Evolutionary conservation across 2,329 filamentous ascomycete species (phyloP), one percentile per base, ranked within the genome.

Genomic region (Atkinsonella texensis): DNA sequence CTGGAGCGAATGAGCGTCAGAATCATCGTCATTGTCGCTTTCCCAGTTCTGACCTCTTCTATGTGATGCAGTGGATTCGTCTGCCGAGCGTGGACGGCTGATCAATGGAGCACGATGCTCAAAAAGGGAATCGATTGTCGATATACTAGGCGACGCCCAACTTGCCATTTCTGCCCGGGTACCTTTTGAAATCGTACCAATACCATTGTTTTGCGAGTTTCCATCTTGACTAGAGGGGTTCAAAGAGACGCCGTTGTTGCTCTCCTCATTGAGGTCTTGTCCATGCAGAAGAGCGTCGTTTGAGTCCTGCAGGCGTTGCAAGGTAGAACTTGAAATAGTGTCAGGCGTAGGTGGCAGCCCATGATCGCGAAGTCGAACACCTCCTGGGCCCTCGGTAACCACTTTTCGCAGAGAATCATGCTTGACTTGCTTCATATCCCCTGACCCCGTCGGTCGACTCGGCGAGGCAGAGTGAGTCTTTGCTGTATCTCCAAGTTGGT

Each of bases 281-380:
- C 66, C 64, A 8, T 62, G 67, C 0, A 65, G 62, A 1, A 76
- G 60, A 0, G 71, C 72, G 43, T 80, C 77, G 50, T 73, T 70
- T 0, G 76, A 79, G 46, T 69, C 71, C 54, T 77, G 70, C 53
- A 71, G 74, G 13, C 70, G 69, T 6, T 71, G 68, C 35, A 81
- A 66, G 0, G 76, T 78, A 1, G 75, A 74, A 2, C 75, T 79
- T 1, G 78, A 79, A 18, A 80, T 76, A 0, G 79, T 81, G 56
- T 81, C 78, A 0, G 79, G 79, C 0, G 79, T 81, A 0, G 79
- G 79, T 10, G 79, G 79, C 1, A 81, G 64, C 17, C 63, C 64
- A 17, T 73, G 70, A 5, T 72, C 68, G 50, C 70, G 66, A 1
- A 71, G 53, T 58, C 68, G 64, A 40, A 68, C 71, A 55, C 64